Base-by-base conservation (phyloP, 805 yeast genomes). In the Osmozyma mogii region DNA sequence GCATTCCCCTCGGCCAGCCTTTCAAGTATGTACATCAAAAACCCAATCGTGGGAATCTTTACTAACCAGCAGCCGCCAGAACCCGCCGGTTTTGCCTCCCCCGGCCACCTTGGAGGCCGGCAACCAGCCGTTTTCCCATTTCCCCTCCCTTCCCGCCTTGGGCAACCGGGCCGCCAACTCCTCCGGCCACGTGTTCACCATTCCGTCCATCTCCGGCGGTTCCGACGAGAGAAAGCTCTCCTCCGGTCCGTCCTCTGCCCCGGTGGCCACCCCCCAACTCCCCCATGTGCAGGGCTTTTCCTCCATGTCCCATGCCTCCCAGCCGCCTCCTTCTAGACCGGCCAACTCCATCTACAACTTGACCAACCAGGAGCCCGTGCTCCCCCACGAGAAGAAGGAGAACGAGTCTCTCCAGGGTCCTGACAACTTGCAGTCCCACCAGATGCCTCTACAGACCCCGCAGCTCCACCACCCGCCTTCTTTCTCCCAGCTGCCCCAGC, bases 71-170 rank as follows among this genome's bases (percentile, higher is more conserved):
- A 71, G 77, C 41, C 76, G 73, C 45, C 78, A 69, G 49, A 71
- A 59, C 28, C 74, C 76, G 5, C 78, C 78, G 8, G 76, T 72
- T 11, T 58, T 73, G 37, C 79, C 78, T 5, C 78, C 79, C 9
- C 78, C 79, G 11, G 71, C 72, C 11, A 54, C 66, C 23, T 56
- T 70, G 37, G 75, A 70, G 43, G 56, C 68, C 32, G 63, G 70
- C 41, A 68, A 50, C 44, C 73, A 61, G 52, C 57, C 52, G 20
- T 62, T 63, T 31, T 70, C 69, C 41, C 66, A 73, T 12, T 57
- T 72, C 27, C 74, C 77, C 3, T 60, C 70, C 22, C 60, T 72
- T 31, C 71, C 77, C 4, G 70, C 71, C 18, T 47, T 67, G 35
- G 69, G 72, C 15, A 59, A 52, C 37, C 57, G 62, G 15, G 51